These are phyloP conservation scores for Colletotrichum musae DNA, from an alignment of 2,329 filamentous ascomycete genomes.

Conservation along the genomic window DNA sequence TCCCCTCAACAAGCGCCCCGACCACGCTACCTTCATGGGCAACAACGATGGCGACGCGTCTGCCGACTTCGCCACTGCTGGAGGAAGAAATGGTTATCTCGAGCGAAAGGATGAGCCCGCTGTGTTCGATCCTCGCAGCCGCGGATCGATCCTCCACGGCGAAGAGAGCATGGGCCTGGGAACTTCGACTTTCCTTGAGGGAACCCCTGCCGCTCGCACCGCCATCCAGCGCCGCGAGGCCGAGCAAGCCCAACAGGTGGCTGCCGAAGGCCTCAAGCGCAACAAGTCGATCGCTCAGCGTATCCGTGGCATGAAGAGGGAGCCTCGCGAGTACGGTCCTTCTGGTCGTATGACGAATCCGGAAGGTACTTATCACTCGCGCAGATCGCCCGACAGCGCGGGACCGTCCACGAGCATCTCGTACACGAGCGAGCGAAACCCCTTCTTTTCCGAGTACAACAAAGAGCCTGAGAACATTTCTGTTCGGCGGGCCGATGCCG, in stretches of 20 bases:
- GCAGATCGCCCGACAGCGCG: conserved; percentile 56
- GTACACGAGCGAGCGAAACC: conserved; percentile 72
- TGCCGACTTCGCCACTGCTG: conserved; percentile 76
- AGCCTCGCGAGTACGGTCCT: conserved; percentile 72
- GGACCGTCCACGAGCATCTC: conserved; percentile 51
- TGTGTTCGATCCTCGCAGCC: conserved; percentile 78
- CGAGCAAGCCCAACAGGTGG: conserved; percentile 72
- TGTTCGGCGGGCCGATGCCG: conserved; percentile 57
- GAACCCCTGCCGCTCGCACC: conserved; percentile 86
- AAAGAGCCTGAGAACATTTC: conserved; percentile 68
- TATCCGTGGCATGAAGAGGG: conserved; percentile 85
- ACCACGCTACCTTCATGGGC: conserved; percentile 91
- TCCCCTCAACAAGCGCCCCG: conserved; percentile 84
- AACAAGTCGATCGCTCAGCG: conserved; percentile 97
- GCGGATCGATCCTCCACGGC: conserved; percentile 83
- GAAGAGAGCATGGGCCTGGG: conserved; percentile 87
- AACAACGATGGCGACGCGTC: conserved; percentile 86
- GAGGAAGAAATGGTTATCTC: conserved; percentile 46
- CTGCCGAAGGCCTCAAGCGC: conserved; percentile 76
- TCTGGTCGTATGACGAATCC: conserved; percentile 72
- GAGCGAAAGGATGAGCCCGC: conserved; percentile 54
- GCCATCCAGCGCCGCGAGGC: conserved; percentile 83
- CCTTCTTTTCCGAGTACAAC: conserved; percentile 86
- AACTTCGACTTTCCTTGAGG: conserved; percentile 95
- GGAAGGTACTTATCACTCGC: conserved; percentile 61